Conservation (phyloP, 2,329 filamentous ascomycete species). For the Neofusicoccum sp. region DNA sequence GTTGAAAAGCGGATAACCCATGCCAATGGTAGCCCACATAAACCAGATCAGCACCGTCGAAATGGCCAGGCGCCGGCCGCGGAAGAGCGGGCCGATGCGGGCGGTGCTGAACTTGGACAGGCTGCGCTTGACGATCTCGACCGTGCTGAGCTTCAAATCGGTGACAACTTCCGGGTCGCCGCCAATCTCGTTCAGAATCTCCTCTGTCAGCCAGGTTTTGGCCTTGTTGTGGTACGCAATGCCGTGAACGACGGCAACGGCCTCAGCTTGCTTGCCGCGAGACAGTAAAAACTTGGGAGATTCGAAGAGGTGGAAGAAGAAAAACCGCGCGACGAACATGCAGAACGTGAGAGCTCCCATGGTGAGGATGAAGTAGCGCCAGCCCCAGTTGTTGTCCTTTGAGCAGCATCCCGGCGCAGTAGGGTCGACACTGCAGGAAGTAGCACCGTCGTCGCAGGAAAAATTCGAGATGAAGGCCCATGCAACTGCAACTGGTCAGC, state of each 20-base stretch:
- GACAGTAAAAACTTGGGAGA: constrained; percentile 83
- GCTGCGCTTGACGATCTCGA: constrained; percentile 60
- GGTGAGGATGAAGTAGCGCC: constrained; percentile 73
- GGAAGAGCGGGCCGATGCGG: constrained; percentile 67
- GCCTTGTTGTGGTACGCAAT: constrained; percentile 70
- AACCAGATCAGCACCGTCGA: constrained; percentile 68
- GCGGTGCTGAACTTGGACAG: constrained; percentile 68
- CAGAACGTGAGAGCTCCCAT: constrained; percentile 72
- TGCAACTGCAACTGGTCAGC: constrained; percentile 53
- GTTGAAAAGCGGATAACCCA: constrained; percentile 88
- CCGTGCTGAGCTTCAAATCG: constrained; percentile 42
- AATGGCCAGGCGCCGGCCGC: constrained; percentile 49
- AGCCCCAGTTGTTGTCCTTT: constrained; percentile 65
- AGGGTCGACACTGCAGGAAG: neutral
- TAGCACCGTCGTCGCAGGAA: constrained; percentile 47
- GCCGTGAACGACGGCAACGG: constrained; percentile 77
- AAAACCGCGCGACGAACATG: constrained; percentile 80
- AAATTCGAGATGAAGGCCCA: constrained; percentile 76
- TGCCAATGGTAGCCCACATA: constrained; percentile 79
- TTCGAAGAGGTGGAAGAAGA: constrained; percentile 80
- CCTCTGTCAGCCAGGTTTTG: constrained; percentile 63
- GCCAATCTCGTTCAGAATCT: constrained; percentile 61
- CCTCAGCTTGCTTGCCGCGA: constrained; percentile 74
- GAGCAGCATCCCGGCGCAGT: constrained; percentile 30
- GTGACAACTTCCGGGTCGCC: constrained; percentile 49